These are phyloP conservation scores for Aspergillus carlsbadensis DNA, from an alignment of 495 filamentous ascomycete species.

Conservation along the genomic window DNA sequence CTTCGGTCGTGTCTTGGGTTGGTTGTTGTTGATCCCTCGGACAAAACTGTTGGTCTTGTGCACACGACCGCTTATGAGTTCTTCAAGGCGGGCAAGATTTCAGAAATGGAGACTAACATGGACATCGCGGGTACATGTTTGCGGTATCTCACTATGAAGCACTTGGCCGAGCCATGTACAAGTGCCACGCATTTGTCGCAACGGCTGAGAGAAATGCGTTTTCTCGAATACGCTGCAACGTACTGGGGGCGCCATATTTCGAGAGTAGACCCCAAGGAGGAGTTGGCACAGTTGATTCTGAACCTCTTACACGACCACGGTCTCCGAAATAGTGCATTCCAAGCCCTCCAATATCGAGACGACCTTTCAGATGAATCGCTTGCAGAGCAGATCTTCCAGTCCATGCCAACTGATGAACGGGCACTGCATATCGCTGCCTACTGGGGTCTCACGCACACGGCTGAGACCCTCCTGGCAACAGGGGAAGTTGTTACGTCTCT, in stretches of 20 bases:
- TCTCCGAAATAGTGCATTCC: not conserved
- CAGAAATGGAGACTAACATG: not conserved
- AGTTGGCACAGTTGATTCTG: not conserved
- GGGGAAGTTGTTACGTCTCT: not conserved
- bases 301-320: not conserved
- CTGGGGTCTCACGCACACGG: not conserved
- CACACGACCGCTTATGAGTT: slow-evolving; percentile 15
- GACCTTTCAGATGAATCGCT: not conserved
- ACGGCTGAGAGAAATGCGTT: not conserved
- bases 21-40: slow-evolving; percentile 18
- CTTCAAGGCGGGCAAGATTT: not conserved
- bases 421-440: slow-evolving; percentile 13
- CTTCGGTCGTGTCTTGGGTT: slow-evolving; percentile 17
- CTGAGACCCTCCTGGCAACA: not conserved
- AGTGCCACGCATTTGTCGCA: not conserved
- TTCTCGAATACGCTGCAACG: slow-evolving; percentile 1
- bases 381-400: not conserved
- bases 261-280: not conserved
- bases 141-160: not conserved
- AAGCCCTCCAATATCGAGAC: slow-evolving; percentile 1
- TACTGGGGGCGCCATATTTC: slow-evolving; percentile 4
- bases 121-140: slow-evolving; percentile 1
- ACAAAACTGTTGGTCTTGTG: slow-evolving; percentile 13
- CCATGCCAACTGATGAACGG: not conserved
- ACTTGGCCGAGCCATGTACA: not conserved